Conservation (phyloP, 345 rosid species). For the Psidium friedrichsthalianum region DNA sequence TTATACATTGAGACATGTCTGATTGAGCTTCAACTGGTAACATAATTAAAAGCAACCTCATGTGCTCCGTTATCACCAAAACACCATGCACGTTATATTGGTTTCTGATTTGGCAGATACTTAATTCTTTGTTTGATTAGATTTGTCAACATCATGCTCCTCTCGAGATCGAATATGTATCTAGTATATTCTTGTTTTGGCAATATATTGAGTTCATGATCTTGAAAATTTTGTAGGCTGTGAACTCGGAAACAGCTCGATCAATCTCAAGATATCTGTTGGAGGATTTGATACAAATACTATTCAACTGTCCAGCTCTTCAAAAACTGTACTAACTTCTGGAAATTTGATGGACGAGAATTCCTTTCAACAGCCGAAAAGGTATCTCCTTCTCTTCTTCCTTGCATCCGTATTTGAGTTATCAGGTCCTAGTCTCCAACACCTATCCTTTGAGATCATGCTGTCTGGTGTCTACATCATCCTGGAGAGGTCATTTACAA, state of each 20-base stretch:
- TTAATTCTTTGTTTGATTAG: not conserved
- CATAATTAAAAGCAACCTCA: not conserved
- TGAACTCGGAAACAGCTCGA: constrained; percentile 58
- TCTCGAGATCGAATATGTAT: not conserved
- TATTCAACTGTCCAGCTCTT: constrained; percentile 36
- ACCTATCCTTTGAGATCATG: not conserved
- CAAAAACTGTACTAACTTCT: constrained; percentile 56
- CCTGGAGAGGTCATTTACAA: not conserved
- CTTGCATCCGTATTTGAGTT: not conserved
- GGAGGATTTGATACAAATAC: constrained; percentile 46
- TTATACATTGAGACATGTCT: not conserved
- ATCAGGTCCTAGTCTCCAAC: not conserved
- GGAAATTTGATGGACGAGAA: constrained; percentile 71
- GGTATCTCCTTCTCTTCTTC: constrained; percentile 18
- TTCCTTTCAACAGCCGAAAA: constrained; percentile 59
- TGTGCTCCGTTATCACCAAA: not conserved
- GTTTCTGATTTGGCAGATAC: not conserved
- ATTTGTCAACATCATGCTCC: not conserved
- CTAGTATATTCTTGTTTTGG: not conserved
- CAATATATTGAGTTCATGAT: not conserved
- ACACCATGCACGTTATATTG: not conserved
- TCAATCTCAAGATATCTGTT: constrained; percentile 37
- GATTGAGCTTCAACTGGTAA: not conserved
- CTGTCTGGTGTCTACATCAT: not conserved
- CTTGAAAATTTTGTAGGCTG: constrained; percentile 32